Conservation (phyloP, 2,329 filamentous ascomycete species). For the Fusarium sp. region DNA sequence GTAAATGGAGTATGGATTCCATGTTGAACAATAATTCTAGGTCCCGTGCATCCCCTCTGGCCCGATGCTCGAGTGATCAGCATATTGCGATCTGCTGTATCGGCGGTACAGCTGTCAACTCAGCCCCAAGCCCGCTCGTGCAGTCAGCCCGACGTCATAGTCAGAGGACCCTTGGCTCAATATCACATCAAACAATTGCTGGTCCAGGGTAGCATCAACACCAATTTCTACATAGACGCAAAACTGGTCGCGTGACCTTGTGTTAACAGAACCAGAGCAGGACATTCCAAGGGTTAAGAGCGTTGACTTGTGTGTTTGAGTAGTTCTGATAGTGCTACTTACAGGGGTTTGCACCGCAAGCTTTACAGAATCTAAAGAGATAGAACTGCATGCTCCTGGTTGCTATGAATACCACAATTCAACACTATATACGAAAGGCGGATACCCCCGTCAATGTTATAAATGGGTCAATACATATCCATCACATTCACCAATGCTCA, state of each 20-base stretch:
- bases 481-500: neutral
- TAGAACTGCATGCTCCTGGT: too few species aligned
- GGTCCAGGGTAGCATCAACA: conserved; percentile 15
- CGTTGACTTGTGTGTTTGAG: too few species aligned
- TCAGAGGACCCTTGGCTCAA: too few species aligned
- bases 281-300: too few species aligned
- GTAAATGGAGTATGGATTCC: neutral
- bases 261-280: neutral
- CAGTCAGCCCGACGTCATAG: conserved; percentile 17
- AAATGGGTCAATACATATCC: neutral
- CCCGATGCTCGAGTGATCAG: neutral
- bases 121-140: conserved; percentile 18
- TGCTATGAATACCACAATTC: too few species aligned
- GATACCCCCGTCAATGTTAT: too few species aligned
- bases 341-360: too few species aligned
- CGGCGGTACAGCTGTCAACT: conserved; percentile 19
- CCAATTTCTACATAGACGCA: neutral
- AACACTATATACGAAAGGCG: too few species aligned
- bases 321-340: too few species aligned
- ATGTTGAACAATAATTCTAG: neutral
- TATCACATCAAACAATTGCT: neutral
- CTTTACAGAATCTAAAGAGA: too few species aligned
- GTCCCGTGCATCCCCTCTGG: neutral
- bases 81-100: conserved; percentile 25
- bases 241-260: conserved; percentile 18